These are phyloP conservation scores for Wickerhamomyces sp. DNA, from an alignment of 1,139 yeast species.

Conservation along the genomic window DNA sequence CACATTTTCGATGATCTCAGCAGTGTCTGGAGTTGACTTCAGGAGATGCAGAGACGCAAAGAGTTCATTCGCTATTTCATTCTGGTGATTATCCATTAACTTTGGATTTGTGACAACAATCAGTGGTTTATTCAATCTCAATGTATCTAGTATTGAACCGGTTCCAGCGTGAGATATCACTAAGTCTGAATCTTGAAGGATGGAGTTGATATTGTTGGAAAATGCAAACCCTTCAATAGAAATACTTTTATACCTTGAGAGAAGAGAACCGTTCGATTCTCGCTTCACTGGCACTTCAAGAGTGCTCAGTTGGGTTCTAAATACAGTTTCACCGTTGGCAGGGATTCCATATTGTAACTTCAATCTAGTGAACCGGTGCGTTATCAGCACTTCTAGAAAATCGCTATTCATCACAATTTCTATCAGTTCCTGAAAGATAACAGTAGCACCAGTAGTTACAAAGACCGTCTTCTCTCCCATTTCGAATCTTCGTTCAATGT, in stretches of 20 bases:
- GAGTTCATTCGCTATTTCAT: conserved; percentile 66
- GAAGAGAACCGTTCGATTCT: background rate
- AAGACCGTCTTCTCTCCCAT: conserved; percentile 29
- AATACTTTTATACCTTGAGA: conserved; percentile 10
- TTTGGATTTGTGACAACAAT: conserved; percentile 65
- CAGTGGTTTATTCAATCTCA: conserved; percentile 51
- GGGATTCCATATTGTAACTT: conserved; percentile 71
- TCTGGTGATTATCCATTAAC: conserved; percentile 85
- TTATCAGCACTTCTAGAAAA: conserved; percentile 34
- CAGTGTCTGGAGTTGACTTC: conserved; percentile 2
- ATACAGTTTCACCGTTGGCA: conserved; percentile 25
- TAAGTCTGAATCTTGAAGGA: conserved; percentile 42
- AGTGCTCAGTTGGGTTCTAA: conserved; percentile 7
- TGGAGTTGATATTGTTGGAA: conserved; percentile 33
- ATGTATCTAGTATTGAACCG: conserved; percentile 81
- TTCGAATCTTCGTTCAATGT: background rate
- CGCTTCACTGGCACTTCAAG: background rate
- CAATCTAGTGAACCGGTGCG: conserved; percentile 36
- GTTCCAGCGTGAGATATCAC: conserved; percentile 93
- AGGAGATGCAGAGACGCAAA: conserved; percentile 31
- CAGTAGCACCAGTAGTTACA: conserved; percentile 84
- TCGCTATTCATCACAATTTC: conserved; percentile 30
- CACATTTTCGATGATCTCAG: conserved; percentile 6
- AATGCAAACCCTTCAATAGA: conserved; percentile 44
- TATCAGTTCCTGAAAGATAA: conserved; percentile 61